A percentile compares a stretch with the other conserved stretches of the same genome.
Conservation (phyloP, 202 grass and related monocot genomes). For the Setaria viridis region DNA sequence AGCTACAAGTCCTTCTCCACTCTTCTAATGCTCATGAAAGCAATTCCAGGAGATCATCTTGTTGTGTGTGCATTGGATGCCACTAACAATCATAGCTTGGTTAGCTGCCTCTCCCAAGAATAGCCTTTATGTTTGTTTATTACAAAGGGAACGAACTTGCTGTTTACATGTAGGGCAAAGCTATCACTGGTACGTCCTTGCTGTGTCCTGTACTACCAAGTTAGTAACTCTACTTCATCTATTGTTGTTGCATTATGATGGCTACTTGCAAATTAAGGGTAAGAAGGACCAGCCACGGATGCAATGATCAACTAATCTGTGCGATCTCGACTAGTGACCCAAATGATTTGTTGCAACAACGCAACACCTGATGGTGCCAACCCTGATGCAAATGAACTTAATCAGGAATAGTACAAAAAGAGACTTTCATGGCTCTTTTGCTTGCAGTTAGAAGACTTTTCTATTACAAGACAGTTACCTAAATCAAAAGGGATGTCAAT, state of each 20-base stretch:
- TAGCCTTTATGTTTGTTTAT: constrained; percentile 61
- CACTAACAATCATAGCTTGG: constrained; percentile 58
- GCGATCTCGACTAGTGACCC: background rate
- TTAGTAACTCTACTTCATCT: constrained; percentile 14
- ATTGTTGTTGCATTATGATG: background rate
- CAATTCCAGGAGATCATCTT: constrained; percentile 51
- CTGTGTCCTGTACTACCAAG: constrained; percentile 25
- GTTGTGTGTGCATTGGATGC: constrained; percentile 66
- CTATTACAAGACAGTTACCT: background rate
- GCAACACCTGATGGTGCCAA: background rate
- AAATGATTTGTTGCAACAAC: constrained; percentile 13
- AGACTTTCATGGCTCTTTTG: background rate
- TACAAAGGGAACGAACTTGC: constrained; percentile 31
- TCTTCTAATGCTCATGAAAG: constrained; percentile 55
- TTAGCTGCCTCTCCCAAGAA: constrained; percentile 54
- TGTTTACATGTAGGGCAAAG: constrained; percentile 35
- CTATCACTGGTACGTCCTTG: constrained; percentile 30
- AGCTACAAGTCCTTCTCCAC: constrained; percentile 41
- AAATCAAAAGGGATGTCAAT: constrained; percentile 19
- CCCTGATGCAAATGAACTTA: background rate
- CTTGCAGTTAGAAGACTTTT: constrained; percentile 15
- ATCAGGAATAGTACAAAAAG: background rate
- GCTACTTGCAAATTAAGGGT: constrained; percentile 1
- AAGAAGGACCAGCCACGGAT: background rate
- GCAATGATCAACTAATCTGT: background rate